phyloP scores from a whole-genome alignment of 1,139 yeast genomes.

The Candida albicans region DNA sequence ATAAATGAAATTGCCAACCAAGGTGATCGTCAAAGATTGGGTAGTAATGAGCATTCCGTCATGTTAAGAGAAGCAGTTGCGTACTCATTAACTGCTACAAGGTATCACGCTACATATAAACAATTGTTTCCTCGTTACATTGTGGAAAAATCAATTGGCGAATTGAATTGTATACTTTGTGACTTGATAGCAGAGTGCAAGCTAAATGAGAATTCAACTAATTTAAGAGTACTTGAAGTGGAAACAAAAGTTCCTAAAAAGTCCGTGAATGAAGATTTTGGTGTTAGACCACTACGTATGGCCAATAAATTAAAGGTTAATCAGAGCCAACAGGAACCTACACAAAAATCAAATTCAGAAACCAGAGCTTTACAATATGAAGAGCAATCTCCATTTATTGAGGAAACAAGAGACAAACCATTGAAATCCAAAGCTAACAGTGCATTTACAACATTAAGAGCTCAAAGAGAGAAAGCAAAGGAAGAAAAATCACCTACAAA shows the following conservation, averaged over 20 bases:
- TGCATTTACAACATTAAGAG: slow-evolving; percentile 9
- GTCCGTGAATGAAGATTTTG: slow-evolving; percentile 23
- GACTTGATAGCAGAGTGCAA: slow-evolving; percentile 64
- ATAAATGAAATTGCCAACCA: slow-evolving; percentile 51
- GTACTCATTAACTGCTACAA: slow-evolving; percentile 73
- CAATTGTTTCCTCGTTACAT: slow-evolving; percentile 69
- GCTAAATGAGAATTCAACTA: slow-evolving; percentile 30
- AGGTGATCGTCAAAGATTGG: slow-evolving; percentile 37
- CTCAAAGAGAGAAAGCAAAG: slow-evolving; percentile 5
- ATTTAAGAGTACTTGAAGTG: slow-evolving; percentile 14
- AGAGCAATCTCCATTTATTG: slow-evolving; percentile 6
- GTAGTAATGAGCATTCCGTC: slow-evolving; percentile 35
- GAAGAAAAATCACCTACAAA: slow-evolving; percentile 1
- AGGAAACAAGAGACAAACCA: slow-evolving; percentile 1
- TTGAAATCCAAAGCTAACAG: slow-evolving; percentile 4
- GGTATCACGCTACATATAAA: slow-evolving; percentile 70
- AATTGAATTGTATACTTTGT: slow-evolving; percentile 70
- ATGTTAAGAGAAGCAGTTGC: slow-evolving; percentile 69
- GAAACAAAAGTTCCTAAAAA: slow-evolving; percentile 7
- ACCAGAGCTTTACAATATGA: neutral
- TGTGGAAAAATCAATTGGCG: slow-evolving; percentile 77
- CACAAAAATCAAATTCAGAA: neutral
- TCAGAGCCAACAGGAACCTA: slow-evolving; percentile 4
- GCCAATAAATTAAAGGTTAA: slow-evolving; percentile 40
- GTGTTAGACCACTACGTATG: slow-evolving; percentile 61